Conservation (phyloP, 805 yeast genomes). For the Suhomyces sp. region DNA sequence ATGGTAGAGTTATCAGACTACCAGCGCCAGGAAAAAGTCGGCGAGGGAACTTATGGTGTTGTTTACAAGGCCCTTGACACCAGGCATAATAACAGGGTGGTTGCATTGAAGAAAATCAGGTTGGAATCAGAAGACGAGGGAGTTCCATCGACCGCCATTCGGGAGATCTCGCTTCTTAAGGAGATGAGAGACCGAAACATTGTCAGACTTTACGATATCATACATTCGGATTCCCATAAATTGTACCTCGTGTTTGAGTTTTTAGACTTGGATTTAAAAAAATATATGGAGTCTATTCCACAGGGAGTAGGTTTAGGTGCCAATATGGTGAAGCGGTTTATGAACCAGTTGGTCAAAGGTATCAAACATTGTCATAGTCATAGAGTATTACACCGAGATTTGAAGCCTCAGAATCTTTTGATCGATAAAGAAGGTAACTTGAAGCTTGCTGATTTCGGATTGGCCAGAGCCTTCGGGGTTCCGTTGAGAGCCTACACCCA, state of each 20-base stretch:
- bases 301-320: slow-evolving; percentile 87
- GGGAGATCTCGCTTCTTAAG: slow-evolving; percentile 91
- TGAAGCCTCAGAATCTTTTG: slow-evolving; percentile 93
- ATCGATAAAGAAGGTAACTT: slow-evolving; percentile 94
- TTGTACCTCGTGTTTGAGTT: slow-evolving; percentile 90
- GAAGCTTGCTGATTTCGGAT: slow-evolving; percentile 69
- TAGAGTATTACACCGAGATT: slow-evolving; percentile 89
- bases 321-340: slow-evolving; percentile 86
- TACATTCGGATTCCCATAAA: slow-evolving; percentile 91
- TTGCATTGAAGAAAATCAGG: slow-evolving; percentile 92
- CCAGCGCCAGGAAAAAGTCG: slow-evolving; percentile 92
- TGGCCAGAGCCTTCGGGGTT: slow-evolving; percentile 96
- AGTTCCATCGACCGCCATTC: slow-evolving; percentile 95
- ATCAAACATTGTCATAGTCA: slow-evolving; percentile 92
- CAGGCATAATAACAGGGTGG: slow-evolving; percentile 86
- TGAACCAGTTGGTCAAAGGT: slow-evolving; percentile 89
- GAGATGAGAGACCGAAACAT: slow-evolving; percentile 93
- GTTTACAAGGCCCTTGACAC: slow-evolving; percentile 94
- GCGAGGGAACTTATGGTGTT: slow-evolving; percentile 98
- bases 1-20: slow-evolving; percentile 91
- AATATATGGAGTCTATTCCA: slow-evolving; percentile 94
- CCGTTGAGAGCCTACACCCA: slow-evolving; percentile 96
- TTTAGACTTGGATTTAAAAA: slow-evolving; percentile 90
- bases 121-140: slow-evolving; percentile 97
- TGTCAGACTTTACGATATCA: slow-evolving; percentile 87